Evolutionary conservation across 2,329 filamentous ascomycete genomes (phyloP).

Genomic region (Camillea tinctor): DNA sequence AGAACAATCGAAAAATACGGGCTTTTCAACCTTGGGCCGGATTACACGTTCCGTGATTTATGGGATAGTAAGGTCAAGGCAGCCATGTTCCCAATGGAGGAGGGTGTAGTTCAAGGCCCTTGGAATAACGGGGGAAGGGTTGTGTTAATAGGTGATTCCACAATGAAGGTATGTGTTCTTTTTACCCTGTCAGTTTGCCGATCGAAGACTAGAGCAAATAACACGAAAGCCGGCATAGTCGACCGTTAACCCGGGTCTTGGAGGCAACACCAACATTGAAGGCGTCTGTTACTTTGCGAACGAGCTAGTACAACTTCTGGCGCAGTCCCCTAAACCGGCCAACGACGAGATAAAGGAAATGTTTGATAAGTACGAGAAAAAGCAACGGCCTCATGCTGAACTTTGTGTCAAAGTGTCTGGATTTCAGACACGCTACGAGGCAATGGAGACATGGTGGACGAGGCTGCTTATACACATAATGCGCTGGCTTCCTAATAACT

Average conservation of each 20-base stretch:
- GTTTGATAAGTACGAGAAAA: constrained; percentile 16
- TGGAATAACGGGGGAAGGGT: constrained; percentile 21
- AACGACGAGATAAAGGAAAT: constrained; percentile 9
- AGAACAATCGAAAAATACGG: constrained; percentile 17
- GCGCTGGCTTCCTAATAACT: neutral
- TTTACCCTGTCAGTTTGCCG: neutral
- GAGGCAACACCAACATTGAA: constrained; percentile 19
- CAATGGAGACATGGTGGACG: constrained; percentile 18
- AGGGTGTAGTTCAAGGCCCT: constrained; percentile 13
- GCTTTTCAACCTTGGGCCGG: neutral
- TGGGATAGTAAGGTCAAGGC: constrained; percentile 13
- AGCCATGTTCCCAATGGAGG: constrained; percentile 20
- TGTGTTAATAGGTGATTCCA: constrained; percentile 17
- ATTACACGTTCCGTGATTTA: constrained; percentile 16
- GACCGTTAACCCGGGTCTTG: constrained; percentile 17
- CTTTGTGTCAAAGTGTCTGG: constrained; percentile 5
- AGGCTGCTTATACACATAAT: constrained; percentile 1
- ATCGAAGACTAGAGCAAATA: neutral
- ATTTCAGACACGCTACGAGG: constrained; percentile 16
- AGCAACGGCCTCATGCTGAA: constrained; percentile 14
- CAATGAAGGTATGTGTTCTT: constrained; percentile 10
- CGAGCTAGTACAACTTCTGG: constrained; percentile 11
- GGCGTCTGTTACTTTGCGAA: constrained; percentile 16
- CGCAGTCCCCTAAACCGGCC: constrained; percentile 1
- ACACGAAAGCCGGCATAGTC: constrained; percentile 1